A percentile compares a stretch with the other conserved stretches of the same genome.
Evolutionary conservation across 805 yeast species (phyloP).

Genomic region (Wickerhamomyces kurtzmanii): DNA sequence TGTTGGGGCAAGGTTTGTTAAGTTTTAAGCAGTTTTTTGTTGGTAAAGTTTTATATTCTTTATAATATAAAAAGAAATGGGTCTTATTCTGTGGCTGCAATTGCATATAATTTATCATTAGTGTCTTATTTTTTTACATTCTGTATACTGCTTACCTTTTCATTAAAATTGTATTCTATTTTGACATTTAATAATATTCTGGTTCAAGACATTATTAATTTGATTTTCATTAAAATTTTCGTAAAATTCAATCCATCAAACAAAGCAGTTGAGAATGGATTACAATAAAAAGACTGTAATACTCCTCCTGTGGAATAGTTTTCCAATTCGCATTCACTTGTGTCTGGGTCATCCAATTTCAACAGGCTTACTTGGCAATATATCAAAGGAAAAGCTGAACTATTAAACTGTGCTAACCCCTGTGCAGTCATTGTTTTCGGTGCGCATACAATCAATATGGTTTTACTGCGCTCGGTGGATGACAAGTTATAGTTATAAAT

Average conservation of each 20-base stretch:
- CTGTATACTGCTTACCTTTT: not conserved
- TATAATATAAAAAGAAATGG: too few species aligned
- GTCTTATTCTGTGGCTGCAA: too few species aligned
- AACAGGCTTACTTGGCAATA: conserved; percentile 30
- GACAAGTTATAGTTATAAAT: conserved; percentile 30
- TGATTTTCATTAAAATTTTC: conserved; percentile 6
- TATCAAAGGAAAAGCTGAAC: conserved; percentile 34
- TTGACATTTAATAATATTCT: too few species aligned
- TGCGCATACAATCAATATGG: conserved; percentile 33
- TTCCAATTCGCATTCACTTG: conserved; percentile 17
- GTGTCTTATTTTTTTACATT: conserved; percentile 6
- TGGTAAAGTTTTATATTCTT: too few species aligned
- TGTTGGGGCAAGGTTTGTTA: not conserved
- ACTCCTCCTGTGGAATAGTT: conserved; percentile 31
- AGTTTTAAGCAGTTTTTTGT: not conserved
- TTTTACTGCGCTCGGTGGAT: conserved; percentile 9
- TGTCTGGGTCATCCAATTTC: conserved; percentile 9
- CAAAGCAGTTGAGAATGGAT: conserved; percentile 24
- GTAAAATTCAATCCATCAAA: conserved; percentile 22
- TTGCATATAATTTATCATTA: not conserved
- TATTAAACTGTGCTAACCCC: conserved; percentile 34
- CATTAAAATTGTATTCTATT: conserved; percentile 3
- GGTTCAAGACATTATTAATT: conserved; percentile 14
- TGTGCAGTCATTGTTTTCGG: conserved; percentile 37
- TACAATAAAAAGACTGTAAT: conserved; percentile 24